Evolutionary conservation across 345 rosid species (phyloP), one percentile per base, ranked within the genome.

Genomic region (Aquilaria yunnanensis): DNA sequence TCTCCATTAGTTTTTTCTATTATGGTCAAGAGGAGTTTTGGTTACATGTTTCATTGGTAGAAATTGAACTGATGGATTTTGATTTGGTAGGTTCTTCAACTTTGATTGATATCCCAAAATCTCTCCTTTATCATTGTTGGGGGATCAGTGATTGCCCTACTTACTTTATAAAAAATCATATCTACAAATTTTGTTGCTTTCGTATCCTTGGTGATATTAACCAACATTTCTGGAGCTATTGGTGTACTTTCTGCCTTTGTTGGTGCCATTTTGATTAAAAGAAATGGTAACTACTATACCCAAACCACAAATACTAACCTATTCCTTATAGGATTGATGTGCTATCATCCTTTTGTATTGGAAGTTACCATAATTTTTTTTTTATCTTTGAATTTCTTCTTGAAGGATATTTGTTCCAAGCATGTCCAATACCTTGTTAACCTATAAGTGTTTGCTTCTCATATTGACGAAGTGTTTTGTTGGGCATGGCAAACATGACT

Each of bases 221-320:
- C 82, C 47, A 84, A 85, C 70, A 45, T 84, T 67, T 79, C 90
- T 32, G 98, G 97, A 62, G 90, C 97, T 56, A 62, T 79, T 43
- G 90, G 88, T 9, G 83, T 82, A 67, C 95, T 93, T 66, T 89
- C 98, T 29, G 79, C 90, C 49, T 90, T 93, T 61, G 91, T 84
- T 16, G 97, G 98, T 48, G 87, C 96, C 64, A 81, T 89, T 70
- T 51, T 92, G 57, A 78, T 89, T 9, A 96, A 92, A 85, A 80
- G 98, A 77, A 92, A 77, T 92, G 96, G 98, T 89, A 85, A 70
- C 1, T 23, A 23, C 43, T 23, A 23, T 23, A 23, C 23, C 23
- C 23, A 23, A 23, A 23, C 23, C 23, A 23, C 23, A 23, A 23
- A 23, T 23, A 23, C 23, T 23, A 23, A 23, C 23, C 23, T 23